These are phyloP conservation scores for Neurospora discreta DNA, from an alignment of 495 filamentous ascomycete species.

Conservation along the genomic window DNA sequence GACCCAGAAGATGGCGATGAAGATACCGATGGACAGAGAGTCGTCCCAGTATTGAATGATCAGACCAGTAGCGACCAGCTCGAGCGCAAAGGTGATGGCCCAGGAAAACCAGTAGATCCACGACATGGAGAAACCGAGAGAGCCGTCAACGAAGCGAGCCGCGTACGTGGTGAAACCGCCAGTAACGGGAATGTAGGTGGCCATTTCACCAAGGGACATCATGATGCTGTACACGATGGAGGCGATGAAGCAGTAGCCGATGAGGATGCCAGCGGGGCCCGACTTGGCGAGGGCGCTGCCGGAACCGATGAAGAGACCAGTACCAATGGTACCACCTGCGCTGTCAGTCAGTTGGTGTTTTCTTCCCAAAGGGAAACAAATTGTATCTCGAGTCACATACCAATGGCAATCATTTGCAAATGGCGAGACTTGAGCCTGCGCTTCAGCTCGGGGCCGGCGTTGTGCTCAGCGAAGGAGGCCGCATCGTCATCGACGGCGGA, in stretches of 20 bases:
- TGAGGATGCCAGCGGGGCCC: conserved; percentile 55
- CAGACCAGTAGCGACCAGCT: conserved; percentile 61
- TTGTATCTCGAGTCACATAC: not conserved
- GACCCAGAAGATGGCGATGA: conserved; percentile 68
- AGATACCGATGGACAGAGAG: conserved; percentile 45
- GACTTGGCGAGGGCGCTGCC: conserved; percentile 49
- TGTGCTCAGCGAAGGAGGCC: not conserved
- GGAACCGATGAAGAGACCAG: conserved; percentile 64
- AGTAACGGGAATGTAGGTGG: conserved; percentile 61
- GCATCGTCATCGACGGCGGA: not conserved
- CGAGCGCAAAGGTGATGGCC: conserved; percentile 59
- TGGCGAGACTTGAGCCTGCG: conserved; percentile 1
- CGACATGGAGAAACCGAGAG: conserved; percentile 68
- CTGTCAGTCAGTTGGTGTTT: not conserved
- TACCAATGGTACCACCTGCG: conserved; percentile 64
- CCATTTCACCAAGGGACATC: conserved; percentile 55
- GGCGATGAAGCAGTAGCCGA: conserved; percentile 61
- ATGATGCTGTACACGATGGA: conserved; percentile 52
- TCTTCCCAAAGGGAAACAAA: not conserved
- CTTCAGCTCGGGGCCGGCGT: conserved; percentile 1
- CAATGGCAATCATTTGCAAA: conserved; percentile 6
- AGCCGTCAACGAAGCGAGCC: conserved; percentile 58
- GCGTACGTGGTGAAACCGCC: conserved; percentile 69
- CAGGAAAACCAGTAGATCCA: conserved; percentile 50
- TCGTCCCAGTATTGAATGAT: conserved; percentile 68